Percentiles rank a stretch among this genome's conserved stretches.
phyloP scores from a whole-genome alignment of 2,329 filamentous ascomycete genomes.

The Paradendryphiella salina region DNA sequence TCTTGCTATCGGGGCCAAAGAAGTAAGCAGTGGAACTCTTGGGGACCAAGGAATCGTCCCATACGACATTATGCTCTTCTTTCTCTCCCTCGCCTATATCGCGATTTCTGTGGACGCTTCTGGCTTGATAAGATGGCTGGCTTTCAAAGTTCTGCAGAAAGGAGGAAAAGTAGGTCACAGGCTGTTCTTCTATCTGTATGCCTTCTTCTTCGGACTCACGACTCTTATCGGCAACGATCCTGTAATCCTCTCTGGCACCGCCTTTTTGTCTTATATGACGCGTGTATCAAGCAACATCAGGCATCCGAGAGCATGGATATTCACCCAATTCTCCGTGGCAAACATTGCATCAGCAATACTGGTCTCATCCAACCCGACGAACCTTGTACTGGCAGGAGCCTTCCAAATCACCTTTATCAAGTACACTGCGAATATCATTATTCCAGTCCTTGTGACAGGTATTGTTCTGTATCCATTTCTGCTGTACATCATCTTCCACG shows the following conservation, averaged over 20 bases:
- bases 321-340: slow-evolving; percentile 70
- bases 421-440: slow-evolving; percentile 78
- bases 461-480: slow-evolving; percentile 71
- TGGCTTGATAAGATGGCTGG: slow-evolving; percentile 69
- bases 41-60: slow-evolving; percentile 68
- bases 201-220: slow-evolving; percentile 70
- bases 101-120: slow-evolving; percentile 78
- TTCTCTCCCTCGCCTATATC: slow-evolving; percentile 73
- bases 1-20: slow-evolving; percentile 65
- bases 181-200: slow-evolving; percentile 73
- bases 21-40: slow-evolving; percentile 70
- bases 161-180: slow-evolving; percentile 68
- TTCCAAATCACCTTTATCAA: slow-evolving; percentile 72
- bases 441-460: slow-evolving; percentile 69
- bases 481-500: slow-evolving; percentile 68
- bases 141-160: slow-evolving; percentile 70
- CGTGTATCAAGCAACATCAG: slow-evolving; percentile 72
- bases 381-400: slow-evolving; percentile 72
- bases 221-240: slow-evolving; percentile 75
- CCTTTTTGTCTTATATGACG: slow-evolving; percentile 77
- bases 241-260: slow-evolving; percentile 72
- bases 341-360: slow-evolving; percentile 76
- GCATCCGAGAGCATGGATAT: slow-evolving; percentile 73
- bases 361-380: slow-evolving; percentile 78
- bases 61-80: slow-evolving; percentile 75